Evolutionary conservation across 108 stramenopile genomes (phyloP).

Genomic region (Cylindrotheca fusiformis): DNA sequence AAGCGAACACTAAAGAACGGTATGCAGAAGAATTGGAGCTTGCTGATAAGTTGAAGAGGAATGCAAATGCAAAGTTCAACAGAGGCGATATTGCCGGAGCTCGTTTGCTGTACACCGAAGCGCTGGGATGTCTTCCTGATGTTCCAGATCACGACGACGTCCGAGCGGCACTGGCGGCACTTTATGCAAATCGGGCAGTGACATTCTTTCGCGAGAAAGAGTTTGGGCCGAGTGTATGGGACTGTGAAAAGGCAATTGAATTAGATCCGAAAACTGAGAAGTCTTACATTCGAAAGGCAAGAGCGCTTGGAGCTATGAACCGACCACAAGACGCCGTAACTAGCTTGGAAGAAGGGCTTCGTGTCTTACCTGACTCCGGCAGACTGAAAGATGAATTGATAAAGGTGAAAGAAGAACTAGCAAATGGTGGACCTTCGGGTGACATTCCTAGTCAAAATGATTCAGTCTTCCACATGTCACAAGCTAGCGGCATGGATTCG

Average conservation of each 20-base stretch:
- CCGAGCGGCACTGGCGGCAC: slow-evolving; percentile 26
- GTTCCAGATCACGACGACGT: slow-evolving; percentile 22
- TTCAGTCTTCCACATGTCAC: background rate
- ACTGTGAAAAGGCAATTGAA: slow-evolving; percentile 49
- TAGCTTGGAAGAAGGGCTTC: slow-evolving; percentile 22
- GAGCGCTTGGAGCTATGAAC: slow-evolving; percentile 26
- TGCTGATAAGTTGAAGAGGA: slow-evolving; percentile 34
- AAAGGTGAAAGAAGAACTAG: slow-evolving; percentile 13
- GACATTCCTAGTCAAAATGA: background rate
- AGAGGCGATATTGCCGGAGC: slow-evolving; percentile 34
- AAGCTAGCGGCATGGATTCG: background rate
- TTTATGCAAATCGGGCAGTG: slow-evolving; percentile 52
- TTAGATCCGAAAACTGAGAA: slow-evolving; percentile 44
- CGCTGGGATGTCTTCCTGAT: slow-evolving; percentile 24
- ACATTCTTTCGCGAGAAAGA: slow-evolving; percentile 47
- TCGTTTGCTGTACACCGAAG: slow-evolving; percentile 33
- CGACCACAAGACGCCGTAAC: slow-evolving; percentile 31
- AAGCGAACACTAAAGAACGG: slow-evolving; percentile 4
- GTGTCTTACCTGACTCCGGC: slow-evolving; percentile 10
- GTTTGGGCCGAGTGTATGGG: slow-evolving; percentile 36
- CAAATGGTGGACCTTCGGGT: background rate
- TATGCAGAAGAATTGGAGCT: slow-evolving; percentile 34
- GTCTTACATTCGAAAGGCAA: slow-evolving; percentile 49
- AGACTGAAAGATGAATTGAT: slow-evolving; percentile 29
- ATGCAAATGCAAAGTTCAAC: slow-evolving; percentile 44